Conservation (phyloP, 768 basidiomycete species). For the Collybia mongolica region DNA sequence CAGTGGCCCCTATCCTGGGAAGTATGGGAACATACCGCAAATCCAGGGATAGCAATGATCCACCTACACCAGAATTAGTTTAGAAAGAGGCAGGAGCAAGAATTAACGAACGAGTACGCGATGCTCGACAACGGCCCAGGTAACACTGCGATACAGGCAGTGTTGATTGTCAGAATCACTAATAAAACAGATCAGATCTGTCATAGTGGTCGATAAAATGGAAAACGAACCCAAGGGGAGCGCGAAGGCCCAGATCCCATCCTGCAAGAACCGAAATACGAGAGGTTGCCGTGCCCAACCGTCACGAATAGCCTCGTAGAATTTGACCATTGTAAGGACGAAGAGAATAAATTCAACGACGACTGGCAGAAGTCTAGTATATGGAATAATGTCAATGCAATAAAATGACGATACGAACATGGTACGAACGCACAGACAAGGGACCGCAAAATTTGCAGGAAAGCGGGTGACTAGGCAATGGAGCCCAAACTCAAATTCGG, state of each 20-base stretch:
- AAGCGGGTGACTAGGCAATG: conserved; percentile 18
- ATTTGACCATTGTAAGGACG: conserved; percentile 22
- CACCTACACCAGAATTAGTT: conserved; percentile 9
- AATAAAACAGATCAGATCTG: no score
- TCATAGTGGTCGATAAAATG: no score
- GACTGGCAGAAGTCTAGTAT: conserved; percentile 13
- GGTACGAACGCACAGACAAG: conserved; percentile 14
- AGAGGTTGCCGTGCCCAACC: conserved; percentile 21
- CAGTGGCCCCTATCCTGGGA: neutral
- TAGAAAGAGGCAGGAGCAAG: neutral
- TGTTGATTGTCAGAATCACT: conserved; percentile 18
- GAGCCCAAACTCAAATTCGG: conserved; percentile 12
- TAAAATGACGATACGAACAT: neutral
- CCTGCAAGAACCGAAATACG: conserved; percentile 20
- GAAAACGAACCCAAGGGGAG: conserved; percentile 18
- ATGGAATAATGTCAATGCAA: neutral
- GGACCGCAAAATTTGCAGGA: conserved; percentile 11
- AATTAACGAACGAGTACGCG: conserved; percentile 15
- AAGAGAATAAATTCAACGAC: conserved; percentile 21
- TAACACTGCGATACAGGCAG: conserved; percentile 13
- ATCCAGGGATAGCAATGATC: conserved; percentile 21
- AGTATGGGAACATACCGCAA: conserved; percentile 13
- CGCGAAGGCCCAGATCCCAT: conserved; percentile 24
- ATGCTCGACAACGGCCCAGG: conserved; percentile 15
- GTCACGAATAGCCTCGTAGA: conserved; percentile 19